Evolutionary conservation across 1,139 yeast species (phyloP), one percentile per base, ranked within the genome.

Genomic region (Diutina sp.): DNA sequence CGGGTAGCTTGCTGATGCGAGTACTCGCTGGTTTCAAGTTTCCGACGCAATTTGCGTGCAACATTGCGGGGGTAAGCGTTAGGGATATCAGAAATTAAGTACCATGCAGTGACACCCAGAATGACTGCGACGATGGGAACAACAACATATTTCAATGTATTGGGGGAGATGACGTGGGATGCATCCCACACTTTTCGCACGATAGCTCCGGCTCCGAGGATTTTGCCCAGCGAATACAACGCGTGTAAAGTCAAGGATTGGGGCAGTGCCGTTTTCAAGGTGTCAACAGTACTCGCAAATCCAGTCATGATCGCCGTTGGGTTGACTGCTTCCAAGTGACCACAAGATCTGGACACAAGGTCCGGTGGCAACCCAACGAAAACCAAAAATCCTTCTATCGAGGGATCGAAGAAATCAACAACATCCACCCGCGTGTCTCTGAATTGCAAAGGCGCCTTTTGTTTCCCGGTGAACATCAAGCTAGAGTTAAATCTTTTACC

Each of bases 11-110:
- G 91, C 51, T 76, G 67, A 63, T 87, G 95, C 11, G 87, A 83
- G 64, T 90, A 93, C 59, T 90, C 97, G 64, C 84, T 70, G 25
- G 78, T 81, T 46, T 76, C 72, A 46, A 93, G 74, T 63, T 86
- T 87, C 8, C 66, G 67, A 60, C 79, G 80, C 61, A 91, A 80
- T 68, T 87, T 90, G 57, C 78, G 75, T 0, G 95, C 90, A 59
- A 90, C 78, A 58, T 90, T 90, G 63, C 90, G 77, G 29, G 97
- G 95, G 64, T 89, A 81, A 0, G 98, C 96, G 63, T 87, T 81
- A 2, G 97, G 97, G 18, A 95, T 83, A 67, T 93, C 99, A 57
- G 77, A 75, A 12, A 90, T 72, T 59, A 90, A 68, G 64, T 88
- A 90, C 51, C 84, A 84, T 4, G 28, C n/a, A 7, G 41, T 32